These are phyloP conservation scores for Dipteronia dyeriana DNA, from an alignment of 345 rosid species.

Conservation along the genomic window DNA sequence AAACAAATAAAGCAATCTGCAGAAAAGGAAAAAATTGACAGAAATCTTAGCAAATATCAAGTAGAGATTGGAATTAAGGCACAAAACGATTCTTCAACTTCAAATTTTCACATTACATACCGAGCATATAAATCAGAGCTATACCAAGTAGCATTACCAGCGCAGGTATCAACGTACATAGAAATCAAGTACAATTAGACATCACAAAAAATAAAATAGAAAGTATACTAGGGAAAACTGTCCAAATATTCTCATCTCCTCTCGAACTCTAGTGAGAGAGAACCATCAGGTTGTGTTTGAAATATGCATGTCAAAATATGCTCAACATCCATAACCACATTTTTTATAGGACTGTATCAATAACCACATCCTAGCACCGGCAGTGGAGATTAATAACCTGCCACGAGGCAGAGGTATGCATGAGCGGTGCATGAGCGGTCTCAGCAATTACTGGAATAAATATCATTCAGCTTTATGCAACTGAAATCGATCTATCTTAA, in stretches of 20 bases:
- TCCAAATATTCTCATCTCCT: background rate
- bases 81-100: background rate
- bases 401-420: background rate
- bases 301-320: background rate
- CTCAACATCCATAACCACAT: background rate
- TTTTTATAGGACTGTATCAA: background rate
- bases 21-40: slow-evolving; percentile 4
- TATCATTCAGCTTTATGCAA: slow-evolving; percentile 17
- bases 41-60: slow-evolving; percentile 9
- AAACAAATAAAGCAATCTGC: slow-evolving; percentile 82
- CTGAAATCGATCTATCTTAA: background rate
- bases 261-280: background rate
- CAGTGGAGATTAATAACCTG: background rate
- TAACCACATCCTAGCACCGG: background rate
- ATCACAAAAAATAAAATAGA: background rate
- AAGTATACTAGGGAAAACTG: background rate
- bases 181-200: background rate
- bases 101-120: background rate
- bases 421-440: background rate
- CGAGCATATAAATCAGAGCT: background rate
- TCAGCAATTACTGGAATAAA: background rate
- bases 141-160: background rate
- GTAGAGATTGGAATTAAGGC: slow-evolving; percentile 2
- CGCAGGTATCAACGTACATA: background rate
- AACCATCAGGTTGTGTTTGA: background rate